Base-by-base conservation (phyloP, 2,329 filamentous ascomycete genomes). In the Venturia asperata region DNA sequence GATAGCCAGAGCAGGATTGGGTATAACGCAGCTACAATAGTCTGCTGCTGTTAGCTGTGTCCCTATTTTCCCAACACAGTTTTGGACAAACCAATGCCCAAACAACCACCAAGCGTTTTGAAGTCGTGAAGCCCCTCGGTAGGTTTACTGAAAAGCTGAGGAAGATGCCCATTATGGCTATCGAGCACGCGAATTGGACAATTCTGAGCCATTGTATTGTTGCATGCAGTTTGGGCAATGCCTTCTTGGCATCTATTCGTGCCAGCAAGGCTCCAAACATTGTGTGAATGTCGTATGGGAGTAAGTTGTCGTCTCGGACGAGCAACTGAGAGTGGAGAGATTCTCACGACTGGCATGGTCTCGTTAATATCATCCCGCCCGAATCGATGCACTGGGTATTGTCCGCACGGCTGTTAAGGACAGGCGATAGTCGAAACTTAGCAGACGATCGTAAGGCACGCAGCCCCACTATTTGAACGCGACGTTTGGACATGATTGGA, bases 151-250 rank as follows among this genome's bases (percentile, higher is more conserved):
- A 37, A 19, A 58, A 58, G 30, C 52, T 58, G 30, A 58, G 52
- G 52, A 58, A 58, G 30, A 58, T 58, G 52, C 52, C 52, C 52
- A 58, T 58, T 19, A 58, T 37, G 27, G 52, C 27, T 19, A 58
- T 37, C 37, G 52, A 58, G 30, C 52, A 58, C 27, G 52, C 52
- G 15, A 58, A 58, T 37, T 58, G 7, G 52, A 58, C 30, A 11
- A 58, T 58, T 21, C 52, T 58, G 15, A 58, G 52, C 52, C 52
- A 58, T 58, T 58, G 52, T 58, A 58, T 58, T 21, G 52, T 37
- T 37, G 52, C 52, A 5, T 58, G 27, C 5, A 58, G 27, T 58
- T n/a, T 58, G 30, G 52, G 52, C 19, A 58, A 58, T 37, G 52
- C 30, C 52, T n/a, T 37, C n/a, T 58, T 58, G 30, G 52, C 52